A percentile compares a stretch with the other conserved stretches of the same genome.
These are phyloP conservation scores for Apiotrichum siamense DNA, from an alignment of 1,284 basidiomycete genomes.

Conservation along the genomic window DNA sequence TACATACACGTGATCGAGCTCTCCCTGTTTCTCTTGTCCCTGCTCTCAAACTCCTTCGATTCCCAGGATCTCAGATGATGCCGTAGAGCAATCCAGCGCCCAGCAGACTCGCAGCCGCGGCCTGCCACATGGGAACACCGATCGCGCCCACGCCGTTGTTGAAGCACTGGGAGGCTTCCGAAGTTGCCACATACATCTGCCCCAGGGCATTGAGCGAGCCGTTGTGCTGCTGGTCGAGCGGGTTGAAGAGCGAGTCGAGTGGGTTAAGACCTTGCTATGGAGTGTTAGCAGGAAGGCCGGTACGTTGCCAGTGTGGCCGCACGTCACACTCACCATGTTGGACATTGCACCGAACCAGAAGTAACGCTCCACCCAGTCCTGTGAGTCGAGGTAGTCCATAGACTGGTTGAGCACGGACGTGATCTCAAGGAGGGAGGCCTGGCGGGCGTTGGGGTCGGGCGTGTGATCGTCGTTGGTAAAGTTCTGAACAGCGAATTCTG, in stretches of 20 bases:
- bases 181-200: slow-evolving; percentile 21
- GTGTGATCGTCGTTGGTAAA: slow-evolving; percentile 27
- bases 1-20: too few species aligned
- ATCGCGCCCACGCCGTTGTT: not conserved
- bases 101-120: too few species aligned
- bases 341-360: slow-evolving; percentile 53
- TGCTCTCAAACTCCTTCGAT: too few species aligned
- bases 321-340: slow-evolving; percentile 25
- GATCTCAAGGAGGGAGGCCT: slow-evolving; percentile 46
- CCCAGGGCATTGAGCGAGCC: slow-evolving; percentile 27
- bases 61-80: too few species aligned
- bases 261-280: slow-evolving; percentile 33
- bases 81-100: too few species aligned
- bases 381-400: slow-evolving; percentile 48
- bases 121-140: not conserved
- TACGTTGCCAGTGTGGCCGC: not conserved
- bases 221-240: slow-evolving; percentile 12
- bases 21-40: too few species aligned
- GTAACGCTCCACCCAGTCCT: slow-evolving; percentile 51
- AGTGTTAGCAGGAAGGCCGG: not conserved
- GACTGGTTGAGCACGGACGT: slow-evolving; percentile 49
- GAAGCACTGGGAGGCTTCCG: not conserved
- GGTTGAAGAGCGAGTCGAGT: slow-evolving; percentile 20
- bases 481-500: slow-evolving; percentile 41
- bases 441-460: slow-evolving; percentile 22